Base-by-base conservation (phyloP, 2,329 filamentous ascomycete genomes). In the Chaetomium strumarium region DNA sequence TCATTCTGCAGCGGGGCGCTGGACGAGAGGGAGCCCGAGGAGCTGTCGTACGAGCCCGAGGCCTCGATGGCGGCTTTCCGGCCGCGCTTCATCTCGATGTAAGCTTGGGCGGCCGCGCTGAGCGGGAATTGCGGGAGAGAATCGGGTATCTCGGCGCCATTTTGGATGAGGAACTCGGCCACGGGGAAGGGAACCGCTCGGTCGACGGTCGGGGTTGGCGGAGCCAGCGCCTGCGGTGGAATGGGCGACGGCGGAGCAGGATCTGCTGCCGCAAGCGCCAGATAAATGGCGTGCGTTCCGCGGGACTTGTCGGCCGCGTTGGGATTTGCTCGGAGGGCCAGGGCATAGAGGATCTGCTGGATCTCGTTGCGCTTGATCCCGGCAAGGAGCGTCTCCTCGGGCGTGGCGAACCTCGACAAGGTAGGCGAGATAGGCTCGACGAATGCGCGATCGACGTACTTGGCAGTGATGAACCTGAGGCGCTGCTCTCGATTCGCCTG, bases 291-390 rank as follows among this genome's bases (percentile, higher is more conserved):
- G 66, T 95, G 92, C 0, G 92, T 96, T 39, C 86, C 88, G 49
- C 93, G 82, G 37, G 90, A 93, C 58, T 85, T 88, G 67, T 99
- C 93, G 5, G 83, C 75, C 3, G 85, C 80, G 64, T 99, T 99
- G 13, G 91, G 88, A 63, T 91, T 96, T 13, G 89, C 93, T 56
- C 81, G 81, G 31, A 96, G 77, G 1, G 93, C 90, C 43, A 99
- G 77, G 3, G 88, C 92, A 63, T 96, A 95, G 24, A 99, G 80
- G 20, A 96, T 90, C 58, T 90, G 88, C 64, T 93, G 88, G 51
- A 99, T 89, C 66, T 99, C 91, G 68, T 96, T 96, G 70, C 85
- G 90, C 76, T 97, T 99, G 67, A 97, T 91, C 10, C 88, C 91
- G 5, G 91, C 90, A 37, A 99, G 75, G 6, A 99, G 78, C 0